phyloP scores from a whole-genome alignment of 305 asterid genomes.

The Stenogyne calaminthoides region DNA sequence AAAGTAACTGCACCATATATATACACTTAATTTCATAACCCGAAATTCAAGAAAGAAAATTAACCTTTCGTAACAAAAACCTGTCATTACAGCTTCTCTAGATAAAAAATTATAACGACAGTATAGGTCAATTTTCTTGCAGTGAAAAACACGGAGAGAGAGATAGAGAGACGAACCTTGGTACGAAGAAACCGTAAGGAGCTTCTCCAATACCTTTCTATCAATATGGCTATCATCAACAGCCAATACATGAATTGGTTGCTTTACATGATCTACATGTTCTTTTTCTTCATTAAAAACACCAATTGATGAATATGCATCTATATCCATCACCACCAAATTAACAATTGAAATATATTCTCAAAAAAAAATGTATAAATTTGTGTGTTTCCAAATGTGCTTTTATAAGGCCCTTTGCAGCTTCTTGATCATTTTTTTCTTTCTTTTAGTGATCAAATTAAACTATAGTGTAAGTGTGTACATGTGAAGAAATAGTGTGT shows the following conservation, averaged over 20 bases:
- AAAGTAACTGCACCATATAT: conserved; percentile 49
- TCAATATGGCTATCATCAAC: conserved; percentile 55
- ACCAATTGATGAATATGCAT: conserved; percentile 25
- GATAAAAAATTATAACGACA: too few species aligned
- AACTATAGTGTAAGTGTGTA: background rate
- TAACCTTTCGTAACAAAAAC: too few species aligned
- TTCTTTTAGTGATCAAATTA: background rate
- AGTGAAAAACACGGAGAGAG: background rate
- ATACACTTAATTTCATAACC: background rate
- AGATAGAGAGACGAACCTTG: conserved; percentile 42
- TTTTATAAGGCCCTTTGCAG: background rate
- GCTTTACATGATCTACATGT: conserved; percentile 27
- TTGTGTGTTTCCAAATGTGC: conserved; percentile 8
- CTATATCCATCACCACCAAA: conserved; percentile 27
- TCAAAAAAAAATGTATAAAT: background rate
- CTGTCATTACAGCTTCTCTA: too few species aligned
- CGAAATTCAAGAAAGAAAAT: background rate
- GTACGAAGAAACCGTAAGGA: conserved; percentile 58
- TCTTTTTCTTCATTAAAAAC: conserved; percentile 4
- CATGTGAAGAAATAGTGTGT: background rate
- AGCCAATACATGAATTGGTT: conserved; percentile 54
- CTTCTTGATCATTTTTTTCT: background rate
- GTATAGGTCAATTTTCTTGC: too few species aligned
- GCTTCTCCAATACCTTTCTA: conserved; percentile 56
- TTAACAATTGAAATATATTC: background rate